These are phyloP conservation scores for Pseudohalonectria lignicola DNA, from an alignment of 2,329 filamentous ascomycete species.

Conservation along the genomic window DNA sequence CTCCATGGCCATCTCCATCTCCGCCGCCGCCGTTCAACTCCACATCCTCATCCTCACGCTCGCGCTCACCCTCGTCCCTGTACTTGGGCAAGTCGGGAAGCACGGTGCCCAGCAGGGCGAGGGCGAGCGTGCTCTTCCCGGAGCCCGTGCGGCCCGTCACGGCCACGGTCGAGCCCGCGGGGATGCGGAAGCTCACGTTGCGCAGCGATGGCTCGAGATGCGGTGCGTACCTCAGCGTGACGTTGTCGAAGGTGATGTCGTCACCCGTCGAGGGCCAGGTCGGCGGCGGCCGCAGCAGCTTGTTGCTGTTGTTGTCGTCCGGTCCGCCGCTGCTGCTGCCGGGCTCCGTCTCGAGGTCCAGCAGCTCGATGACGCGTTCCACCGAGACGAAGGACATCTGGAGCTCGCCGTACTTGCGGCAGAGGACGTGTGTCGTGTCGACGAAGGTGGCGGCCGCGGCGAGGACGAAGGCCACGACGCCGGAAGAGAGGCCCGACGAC, in stretches of 20 bases:
- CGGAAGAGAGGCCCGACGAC: conserved; percentile 62
- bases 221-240: conserved; percentile 70
- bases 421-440: conserved; percentile 59
- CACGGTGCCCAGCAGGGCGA: conserved; percentile 46
- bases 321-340: conserved; percentile 42
- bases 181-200: conserved; percentile 61
- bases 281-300: conserved; percentile 42
- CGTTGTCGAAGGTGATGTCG: conserved; percentile 64
- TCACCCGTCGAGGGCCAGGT: conserved; percentile 66
- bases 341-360: conserved; percentile 67
- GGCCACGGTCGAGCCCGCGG: conserved; percentile 47
- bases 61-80: conserved; percentile 6
- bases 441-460: conserved; percentile 62
- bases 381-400: conserved; percentile 91
- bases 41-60: not conserved
- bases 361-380: conserved; percentile 72
- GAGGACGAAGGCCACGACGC: conserved; percentile 74
- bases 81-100: conserved; percentile 23
- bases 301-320: not conserved
- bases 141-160: conserved; percentile 78
- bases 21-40: not conserved
- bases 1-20: not conserved
- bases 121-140: conserved; percentile 69
- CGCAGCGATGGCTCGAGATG: conserved; percentile 63
- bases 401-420: conserved; percentile 69